phyloP scores from a whole-genome alignment of 352 stramenopile species.

The Pythium phragmiticola region DNA sequence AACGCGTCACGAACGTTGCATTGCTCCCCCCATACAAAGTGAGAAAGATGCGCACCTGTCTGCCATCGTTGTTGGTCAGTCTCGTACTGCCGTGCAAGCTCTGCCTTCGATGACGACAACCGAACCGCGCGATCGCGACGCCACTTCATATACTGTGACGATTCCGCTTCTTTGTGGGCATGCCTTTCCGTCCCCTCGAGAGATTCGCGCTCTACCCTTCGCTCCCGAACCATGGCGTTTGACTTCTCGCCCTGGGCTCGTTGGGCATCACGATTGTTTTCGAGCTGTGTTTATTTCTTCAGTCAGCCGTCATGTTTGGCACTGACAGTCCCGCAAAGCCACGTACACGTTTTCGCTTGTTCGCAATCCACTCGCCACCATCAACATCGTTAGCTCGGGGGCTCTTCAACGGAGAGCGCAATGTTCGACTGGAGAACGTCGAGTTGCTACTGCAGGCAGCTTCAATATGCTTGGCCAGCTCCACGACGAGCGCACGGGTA shows the following conservation, averaged over 20 bases:
- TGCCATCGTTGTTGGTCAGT: conserved; percentile 32
- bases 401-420: conserved; percentile 21
- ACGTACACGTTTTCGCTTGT: conserved; percentile 29
- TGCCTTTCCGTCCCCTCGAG: neutral
- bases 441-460: neutral
- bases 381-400: conserved; percentile 9
- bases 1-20: neutral
- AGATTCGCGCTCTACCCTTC: neutral
- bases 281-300: conserved; percentile 1
- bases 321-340: neutral
- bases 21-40: neutral
- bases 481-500: conserved; percentile 3
- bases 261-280: conserved; percentile 6
- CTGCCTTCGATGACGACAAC: conserved; percentile 33
- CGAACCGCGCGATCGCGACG: conserved; percentile 45
- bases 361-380: conserved; percentile 17
- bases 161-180: neutral
- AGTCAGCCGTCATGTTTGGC: neutral
- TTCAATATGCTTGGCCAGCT: conserved; percentile 14
- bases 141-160: conserved; percentile 51
- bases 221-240: conserved; percentile 1
- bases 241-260: conserved; percentile 2
- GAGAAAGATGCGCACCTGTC: conserved; percentile 25
- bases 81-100: conserved; percentile 33
- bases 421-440: neutral